These are phyloP conservation scores for Chytriomyces hyalinus DNA, from an alignment of 192 early-diverging fungal species.

Conservation along the genomic window DNA sequence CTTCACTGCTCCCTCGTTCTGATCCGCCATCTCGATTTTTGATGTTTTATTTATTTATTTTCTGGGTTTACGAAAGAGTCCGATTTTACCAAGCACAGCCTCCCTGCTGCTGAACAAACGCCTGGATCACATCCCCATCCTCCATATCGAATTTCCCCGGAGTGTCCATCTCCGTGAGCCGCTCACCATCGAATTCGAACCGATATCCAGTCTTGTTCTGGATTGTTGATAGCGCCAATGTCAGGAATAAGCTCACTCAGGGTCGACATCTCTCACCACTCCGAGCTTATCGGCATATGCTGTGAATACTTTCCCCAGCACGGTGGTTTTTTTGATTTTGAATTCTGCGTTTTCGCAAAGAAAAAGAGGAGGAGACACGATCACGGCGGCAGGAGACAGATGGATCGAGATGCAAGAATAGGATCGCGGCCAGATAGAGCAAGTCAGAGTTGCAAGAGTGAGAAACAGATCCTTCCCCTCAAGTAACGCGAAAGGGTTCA, in stretches of 20 bases:
- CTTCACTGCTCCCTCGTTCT: too few relatives aligned
- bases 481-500: slow-evolving; percentile 25
- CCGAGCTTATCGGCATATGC: slow-evolving; percentile 89
- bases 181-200: slow-evolving; percentile 89
- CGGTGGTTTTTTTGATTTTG: slow-evolving; percentile 91
- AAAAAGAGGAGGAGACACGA: background rate
- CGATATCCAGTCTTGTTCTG: slow-evolving; percentile 75
- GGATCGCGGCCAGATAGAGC: background rate
- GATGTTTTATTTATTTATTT: too few relatives aligned
- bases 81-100: slow-evolving; percentile 41
- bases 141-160: slow-evolving; percentile 91
- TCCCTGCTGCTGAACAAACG: slow-evolving; percentile 89
- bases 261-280: slow-evolving; percentile 39
- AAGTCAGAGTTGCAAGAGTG: slow-evolving; percentile 2
- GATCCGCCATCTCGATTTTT: too few relatives aligned
- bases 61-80: too few relatives aligned
- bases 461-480: slow-evolving; percentile 9
- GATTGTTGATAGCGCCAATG: background rate
- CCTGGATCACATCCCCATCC: slow-evolving; percentile 91
- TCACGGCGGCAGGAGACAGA: too few relatives aligned
- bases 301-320: slow-evolving; percentile 88
- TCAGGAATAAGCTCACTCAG: background rate
- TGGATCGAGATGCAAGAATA: background rate
- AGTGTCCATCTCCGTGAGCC: slow-evolving; percentile 77
- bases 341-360: slow-evolving; percentile 68